Evolutionary conservation across 768 basidiomycete species (phyloP).

Genomic region (Podaxis carcinomalis): DNA sequence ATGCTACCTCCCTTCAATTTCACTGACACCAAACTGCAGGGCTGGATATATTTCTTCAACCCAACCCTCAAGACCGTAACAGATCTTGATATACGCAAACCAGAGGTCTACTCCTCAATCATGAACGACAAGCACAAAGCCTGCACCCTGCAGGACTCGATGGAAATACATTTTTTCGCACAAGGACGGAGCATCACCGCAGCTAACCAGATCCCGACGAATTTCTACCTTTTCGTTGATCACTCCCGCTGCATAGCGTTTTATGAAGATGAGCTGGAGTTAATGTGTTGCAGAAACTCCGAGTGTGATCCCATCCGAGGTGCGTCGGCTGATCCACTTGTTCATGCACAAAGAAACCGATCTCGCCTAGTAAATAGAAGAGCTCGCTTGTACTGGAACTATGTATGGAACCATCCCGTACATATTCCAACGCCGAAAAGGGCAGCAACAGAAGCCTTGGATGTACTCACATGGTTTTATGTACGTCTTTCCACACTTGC

Average conservation of each 20-base stretch:
- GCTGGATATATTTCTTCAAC: conserved; percentile 50
- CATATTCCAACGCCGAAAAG: conserved; percentile 38
- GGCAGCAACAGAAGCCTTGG: conserved; percentile 41
- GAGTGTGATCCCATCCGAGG: conserved; percentile 21
- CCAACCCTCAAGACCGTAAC: conserved; percentile 34
- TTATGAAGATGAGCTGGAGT: conserved; percentile 29
- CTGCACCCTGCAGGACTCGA: conserved; percentile 29
- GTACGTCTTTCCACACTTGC: conserved; percentile 19
- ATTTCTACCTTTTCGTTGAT: conserved; percentile 39
- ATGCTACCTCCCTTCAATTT: neutral
- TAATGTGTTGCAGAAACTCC: conserved; percentile 15
- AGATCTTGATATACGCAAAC: conserved; percentile 47
- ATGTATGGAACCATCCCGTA: conserved; percentile 42
- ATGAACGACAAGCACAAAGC: conserved; percentile 18
- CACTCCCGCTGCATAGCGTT: conserved; percentile 46
- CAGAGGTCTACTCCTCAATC: conserved; percentile 15
- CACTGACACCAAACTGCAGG: conserved; percentile 24
- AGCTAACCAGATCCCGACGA: conserved; percentile 13
- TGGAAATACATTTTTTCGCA: conserved; percentile 41
- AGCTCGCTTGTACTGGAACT: conserved; percentile 50
- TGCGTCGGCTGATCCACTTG: conserved; percentile 16
- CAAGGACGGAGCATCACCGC: conserved; percentile 15
- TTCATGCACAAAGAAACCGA: neutral
- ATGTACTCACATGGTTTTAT: conserved; percentile 49
- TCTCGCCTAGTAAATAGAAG: conserved; percentile 34